Evolutionary conservation across 2,329 filamentous ascomycete genomes (phyloP).

Genomic region (Xylariaceae sp.): DNA sequence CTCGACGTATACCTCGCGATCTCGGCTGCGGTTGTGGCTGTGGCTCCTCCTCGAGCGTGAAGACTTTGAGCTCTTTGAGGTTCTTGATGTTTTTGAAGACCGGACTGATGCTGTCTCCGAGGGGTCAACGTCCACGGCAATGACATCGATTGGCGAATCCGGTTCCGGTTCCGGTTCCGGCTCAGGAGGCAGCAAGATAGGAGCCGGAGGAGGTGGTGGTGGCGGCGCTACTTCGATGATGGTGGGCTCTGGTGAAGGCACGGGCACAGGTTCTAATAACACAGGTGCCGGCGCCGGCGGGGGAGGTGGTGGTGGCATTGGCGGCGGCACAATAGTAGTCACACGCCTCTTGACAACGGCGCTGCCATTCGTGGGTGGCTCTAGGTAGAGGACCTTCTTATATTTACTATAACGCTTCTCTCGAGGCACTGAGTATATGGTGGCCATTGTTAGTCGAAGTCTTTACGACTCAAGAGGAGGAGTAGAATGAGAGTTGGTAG

Average conservation of each 20-base stretch:
- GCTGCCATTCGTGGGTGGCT: conserved; percentile 37
- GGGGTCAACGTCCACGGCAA: conserved; percentile 42
- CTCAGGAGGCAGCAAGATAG: neutral
- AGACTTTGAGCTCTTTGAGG: conserved; percentile 25
- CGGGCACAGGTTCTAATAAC: conserved; percentile 10
- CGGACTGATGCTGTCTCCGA: conserved; percentile 19
- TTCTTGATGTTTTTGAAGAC: conserved; percentile 22
- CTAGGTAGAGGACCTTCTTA: conserved; percentile 43
- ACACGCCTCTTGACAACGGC: conserved; percentile 36
- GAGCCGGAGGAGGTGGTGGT: conserved; percentile 21
- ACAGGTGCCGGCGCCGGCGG: conserved; percentile 20
- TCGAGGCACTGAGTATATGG: conserved; percentile 31
- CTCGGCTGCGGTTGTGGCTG: conserved; percentile 22
- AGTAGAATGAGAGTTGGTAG: neutral
- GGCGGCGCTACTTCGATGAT: conserved; percentile 27
- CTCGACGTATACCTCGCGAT: conserved; percentile 51
- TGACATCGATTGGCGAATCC: conserved; percentile 38
- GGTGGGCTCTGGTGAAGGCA: conserved; percentile 23
- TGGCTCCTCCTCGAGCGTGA: conserved; percentile 25
- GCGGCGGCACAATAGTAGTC: conserved; percentile 39
- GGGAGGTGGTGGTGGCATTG: conserved; percentile 23
- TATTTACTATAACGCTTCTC: conserved; percentile 34
- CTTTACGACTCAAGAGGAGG: conserved; percentile 6
- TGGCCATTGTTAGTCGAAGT: conserved; percentile 30
- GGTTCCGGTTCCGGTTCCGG: conserved; percentile 16